Evolutionary conservation across 176 grass and related monocot species (phyloP), one percentile per base, ranked within the genome.

Genomic region (Carex cristatella): DNA sequence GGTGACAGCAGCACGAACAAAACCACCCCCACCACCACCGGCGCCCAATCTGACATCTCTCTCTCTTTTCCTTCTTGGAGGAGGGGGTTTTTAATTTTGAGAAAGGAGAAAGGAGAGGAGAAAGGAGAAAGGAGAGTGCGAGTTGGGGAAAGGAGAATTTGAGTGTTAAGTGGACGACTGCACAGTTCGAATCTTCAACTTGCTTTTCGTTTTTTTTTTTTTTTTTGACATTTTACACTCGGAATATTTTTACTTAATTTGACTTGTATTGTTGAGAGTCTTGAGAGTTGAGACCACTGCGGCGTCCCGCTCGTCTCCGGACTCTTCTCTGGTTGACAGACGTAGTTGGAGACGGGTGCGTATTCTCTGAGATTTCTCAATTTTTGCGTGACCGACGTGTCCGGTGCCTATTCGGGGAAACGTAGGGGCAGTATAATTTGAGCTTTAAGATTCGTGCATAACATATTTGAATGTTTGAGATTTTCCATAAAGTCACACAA

Each of bases 1-100:
- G 88, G 92, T 2, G 89, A 94, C 4, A 92, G 86, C 40, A 94
- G 88, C 79, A 94, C 86, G 84, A 94, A 94, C 18, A 94, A 82
- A 83, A 94, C 90, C 88, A 94, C 90, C 33, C 92, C 92, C 42
- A 94, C 88, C 67, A 94, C 87, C 87, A 94, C 92, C 14, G 92
- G 89, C 3, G 75, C 89, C 88, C 91, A 96, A 74, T 96, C 94
- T 51, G 87, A 54, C 94, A 96, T 94, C 67, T 65, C 10, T 35
- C 49, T 32, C 11, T 44, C 19, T 69, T n/a, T 28, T 48, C 3
- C 40, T 77, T 77, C 32, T 4, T 23, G n/a, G 4, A 53, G 48
- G 71, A 46, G 13, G 0, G 10, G n/a, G n/a, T 2, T 30, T 61
- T 28, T 78, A 63, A 27, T 64, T 64, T 73, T 53, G 1, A 23